Evolutionary conservation across 2,329 filamentous ascomycete species (phyloP).

Genomic region (Phyllosticta citribraziliensis): DNA sequence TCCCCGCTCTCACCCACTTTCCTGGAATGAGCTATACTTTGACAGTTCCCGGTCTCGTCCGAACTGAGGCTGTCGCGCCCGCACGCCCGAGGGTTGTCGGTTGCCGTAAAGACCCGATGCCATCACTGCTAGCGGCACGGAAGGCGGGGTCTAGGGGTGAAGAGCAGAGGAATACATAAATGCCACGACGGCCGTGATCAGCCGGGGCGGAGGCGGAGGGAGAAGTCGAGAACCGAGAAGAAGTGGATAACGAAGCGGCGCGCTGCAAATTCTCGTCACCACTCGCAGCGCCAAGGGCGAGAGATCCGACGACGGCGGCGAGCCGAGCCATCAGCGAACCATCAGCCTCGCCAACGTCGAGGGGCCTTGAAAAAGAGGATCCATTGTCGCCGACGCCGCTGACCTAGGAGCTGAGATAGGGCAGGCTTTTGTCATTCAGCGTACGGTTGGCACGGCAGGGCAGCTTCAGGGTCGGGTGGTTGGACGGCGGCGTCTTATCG

Average conservation of each 20-base stretch:
- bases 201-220: background rate
- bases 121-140: background rate
- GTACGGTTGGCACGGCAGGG: background rate
- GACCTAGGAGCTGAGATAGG: background rate
- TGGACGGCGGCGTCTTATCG: slow-evolving; percentile 2
- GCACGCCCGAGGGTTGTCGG: background rate
- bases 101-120: slow-evolving; percentile 5
- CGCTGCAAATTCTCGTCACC: background rate
- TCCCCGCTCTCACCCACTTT: background rate
- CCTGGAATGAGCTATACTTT: background rate
- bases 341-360: background rate
- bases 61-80: background rate
- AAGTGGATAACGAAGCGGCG: background rate
- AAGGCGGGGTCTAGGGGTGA: background rate
- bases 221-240: background rate
- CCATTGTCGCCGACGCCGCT: background rate
- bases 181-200: background rate
- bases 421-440: background rate
- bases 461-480: background rate
- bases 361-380: background rate
- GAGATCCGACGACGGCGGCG: background rate
- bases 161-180: background rate
- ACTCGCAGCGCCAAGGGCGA: no score
- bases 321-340: background rate
- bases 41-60: background rate